Percentiles rank a stretch among this genome's conserved stretches.
Evolutionary conservation across 169 alveolate species (phyloP).

Genomic region (Plasmodium blacklocki): DNA sequence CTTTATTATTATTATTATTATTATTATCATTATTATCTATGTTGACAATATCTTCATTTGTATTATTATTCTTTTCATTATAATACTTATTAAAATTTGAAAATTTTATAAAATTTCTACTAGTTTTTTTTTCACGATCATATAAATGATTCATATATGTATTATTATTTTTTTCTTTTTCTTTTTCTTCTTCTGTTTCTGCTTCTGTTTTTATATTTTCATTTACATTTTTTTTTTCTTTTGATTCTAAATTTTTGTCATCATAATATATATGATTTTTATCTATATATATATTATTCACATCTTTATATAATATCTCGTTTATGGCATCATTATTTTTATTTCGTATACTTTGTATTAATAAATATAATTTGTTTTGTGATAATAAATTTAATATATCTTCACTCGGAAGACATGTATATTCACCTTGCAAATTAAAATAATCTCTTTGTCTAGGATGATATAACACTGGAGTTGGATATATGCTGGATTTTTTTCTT

Average conservation of each 20-base stretch:
- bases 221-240: not conserved
- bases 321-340: slow-evolving; percentile 62
- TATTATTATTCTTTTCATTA: no score
- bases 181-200: no score
- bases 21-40: not conserved
- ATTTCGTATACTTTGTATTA: slow-evolving; percentile 40
- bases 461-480: slow-evolving; percentile 73
- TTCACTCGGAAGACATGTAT: slow-evolving; percentile 60
- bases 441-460: slow-evolving; percentile 68
- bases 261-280: slow-evolving; percentile 48
- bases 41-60: not conserved
- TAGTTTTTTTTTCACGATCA: not conserved
- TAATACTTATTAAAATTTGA: no score
- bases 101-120: slow-evolving; percentile 1
- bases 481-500: slow-evolving; percentile 70
- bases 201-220: no score
- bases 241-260: not conserved
- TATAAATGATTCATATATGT: not conserved
- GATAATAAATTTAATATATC: slow-evolving; percentile 62
- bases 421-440: slow-evolving; percentile 73
- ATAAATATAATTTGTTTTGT: slow-evolving; percentile 30
- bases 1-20: not conserved
- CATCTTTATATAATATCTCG: slow-evolving; percentile 51
- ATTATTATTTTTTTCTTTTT: no score
- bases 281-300: slow-evolving; percentile 64